phyloP scores from a whole-genome alignment of 164 flowering plant genomes.

The Buxus sempervirens region DNA sequence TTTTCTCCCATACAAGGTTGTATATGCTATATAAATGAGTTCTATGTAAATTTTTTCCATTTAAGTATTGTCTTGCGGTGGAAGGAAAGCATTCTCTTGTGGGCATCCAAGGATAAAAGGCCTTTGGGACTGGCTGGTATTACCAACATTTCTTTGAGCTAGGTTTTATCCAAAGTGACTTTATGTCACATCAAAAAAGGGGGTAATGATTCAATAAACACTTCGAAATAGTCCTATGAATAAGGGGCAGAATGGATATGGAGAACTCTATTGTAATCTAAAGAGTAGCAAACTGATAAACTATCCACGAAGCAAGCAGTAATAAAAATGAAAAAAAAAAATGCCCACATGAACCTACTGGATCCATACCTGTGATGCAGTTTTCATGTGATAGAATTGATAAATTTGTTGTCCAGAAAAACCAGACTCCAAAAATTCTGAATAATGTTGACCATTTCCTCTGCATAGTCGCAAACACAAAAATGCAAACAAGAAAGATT shows the following conservation, averaged over 20 bases:
- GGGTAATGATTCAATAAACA: neutral
- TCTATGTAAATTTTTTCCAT: neutral
- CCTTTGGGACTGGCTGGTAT: neutral
- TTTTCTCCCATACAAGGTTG: neutral
- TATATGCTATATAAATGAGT: neutral
- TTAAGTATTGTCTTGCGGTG: neutral
- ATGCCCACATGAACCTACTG: neutral
- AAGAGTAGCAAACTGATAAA: neutral
- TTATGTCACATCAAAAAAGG: neutral
- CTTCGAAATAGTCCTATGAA: neutral
- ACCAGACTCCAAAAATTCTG: conserved; percentile 22
- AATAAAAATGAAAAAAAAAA: neutral
- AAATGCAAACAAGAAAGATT: conserved; percentile 2
- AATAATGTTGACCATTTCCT: conserved; percentile 26
- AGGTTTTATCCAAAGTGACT: neutral
- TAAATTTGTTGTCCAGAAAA: conserved; percentile 30
- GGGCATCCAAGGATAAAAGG: neutral
- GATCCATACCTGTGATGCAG: conserved; percentile 41
- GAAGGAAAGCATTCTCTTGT: neutral
- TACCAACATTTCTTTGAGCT: neutral
- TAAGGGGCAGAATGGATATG: neutral
- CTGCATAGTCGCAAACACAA: conserved; percentile 28
- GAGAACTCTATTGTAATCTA: neutral
- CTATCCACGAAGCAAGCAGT: neutral
- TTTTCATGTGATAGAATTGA: conserved; percentile 64